These are phyloP conservation scores for Proliferodiscus dingleyae DNA, from an alignment of 2,329 filamentous ascomycete species.

Conservation along the genomic window DNA sequence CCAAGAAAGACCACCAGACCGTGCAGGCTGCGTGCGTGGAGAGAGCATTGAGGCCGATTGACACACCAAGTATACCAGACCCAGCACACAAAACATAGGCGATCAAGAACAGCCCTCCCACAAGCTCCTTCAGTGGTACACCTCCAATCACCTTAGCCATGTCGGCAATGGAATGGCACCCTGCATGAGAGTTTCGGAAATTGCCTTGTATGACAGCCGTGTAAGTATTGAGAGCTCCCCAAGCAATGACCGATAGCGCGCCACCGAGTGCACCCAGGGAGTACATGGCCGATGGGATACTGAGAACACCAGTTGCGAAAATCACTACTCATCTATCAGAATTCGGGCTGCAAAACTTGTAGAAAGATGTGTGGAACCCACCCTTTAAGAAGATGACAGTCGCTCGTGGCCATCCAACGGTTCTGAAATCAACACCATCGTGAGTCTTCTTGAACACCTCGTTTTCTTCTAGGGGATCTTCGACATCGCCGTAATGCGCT, in stretches of 20 bases:
- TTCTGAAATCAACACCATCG: slow-evolving; percentile 43
- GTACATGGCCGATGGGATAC: slow-evolving; percentile 40
- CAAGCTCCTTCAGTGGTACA: slow-evolving; percentile 44
- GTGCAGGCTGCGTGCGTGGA: slow-evolving; percentile 55
- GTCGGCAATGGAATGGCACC: slow-evolving; percentile 50
- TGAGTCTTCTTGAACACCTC: slow-evolving; percentile 43
- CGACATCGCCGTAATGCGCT: slow-evolving; percentile 14
- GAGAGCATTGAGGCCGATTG: slow-evolving; percentile 55
- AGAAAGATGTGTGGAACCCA: slow-evolving; percentile 4
- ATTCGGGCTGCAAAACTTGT: background rate
- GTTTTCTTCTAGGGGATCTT: slow-evolving; percentile 22
- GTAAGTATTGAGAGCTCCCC: slow-evolving; percentile 34
- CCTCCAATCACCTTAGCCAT: slow-evolving; percentile 56
- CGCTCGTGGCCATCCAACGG: slow-evolving; percentile 43
- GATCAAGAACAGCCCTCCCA: slow-evolving; percentile 51
- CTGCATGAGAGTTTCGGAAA: slow-evolving; percentile 46
- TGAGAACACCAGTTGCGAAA: slow-evolving; percentile 40
- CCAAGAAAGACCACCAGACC: slow-evolving; percentile 51
- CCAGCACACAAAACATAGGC: slow-evolving; percentile 53
- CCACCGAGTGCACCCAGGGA: slow-evolving; percentile 40
- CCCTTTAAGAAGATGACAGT: slow-evolving; percentile 43
- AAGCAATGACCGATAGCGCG: slow-evolving; percentile 39
- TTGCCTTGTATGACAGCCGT: slow-evolving; percentile 45
- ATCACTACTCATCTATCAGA: slow-evolving; percentile 15
- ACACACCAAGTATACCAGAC: slow-evolving; percentile 54